Conservation (phyloP, 163 green algal species). For the Scenedesmus sp. region DNA sequence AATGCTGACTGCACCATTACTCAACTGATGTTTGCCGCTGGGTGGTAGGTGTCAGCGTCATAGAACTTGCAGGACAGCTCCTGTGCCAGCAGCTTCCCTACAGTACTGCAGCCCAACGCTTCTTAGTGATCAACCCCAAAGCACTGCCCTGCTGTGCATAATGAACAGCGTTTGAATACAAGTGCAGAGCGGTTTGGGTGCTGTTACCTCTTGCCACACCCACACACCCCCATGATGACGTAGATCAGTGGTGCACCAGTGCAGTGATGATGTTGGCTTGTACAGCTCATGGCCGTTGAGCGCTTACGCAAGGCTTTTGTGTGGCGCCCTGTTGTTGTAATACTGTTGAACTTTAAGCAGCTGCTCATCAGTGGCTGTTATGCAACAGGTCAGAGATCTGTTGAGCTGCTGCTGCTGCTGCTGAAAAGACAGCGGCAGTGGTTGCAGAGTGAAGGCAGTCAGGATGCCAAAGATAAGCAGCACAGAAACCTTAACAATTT, state of each 20-base stretch:
- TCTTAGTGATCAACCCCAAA: too few species aligned
- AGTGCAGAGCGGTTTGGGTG: background rate
- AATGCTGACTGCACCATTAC: background rate
- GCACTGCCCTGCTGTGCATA: background rate
- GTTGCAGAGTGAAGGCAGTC: too few species aligned
- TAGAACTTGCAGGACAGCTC: slow-evolving; percentile 32
- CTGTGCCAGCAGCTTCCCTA: background rate
- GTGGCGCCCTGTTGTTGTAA: background rate
- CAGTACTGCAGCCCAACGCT: slow-evolving; percentile 36
- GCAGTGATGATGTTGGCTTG: background rate
- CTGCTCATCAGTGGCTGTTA: too few species aligned
- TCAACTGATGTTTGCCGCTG: slow-evolving; percentile 28
- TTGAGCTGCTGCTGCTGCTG: too few species aligned
- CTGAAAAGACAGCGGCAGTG: background rate
- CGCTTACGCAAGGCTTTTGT: background rate
- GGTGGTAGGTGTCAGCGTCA: slow-evolving; percentile 29
- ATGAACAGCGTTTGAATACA: background rate
- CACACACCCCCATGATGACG: slow-evolving; percentile 35
- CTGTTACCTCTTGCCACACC: slow-evolving; percentile 27
- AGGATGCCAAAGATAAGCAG: too few species aligned
- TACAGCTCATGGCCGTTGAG: background rate
- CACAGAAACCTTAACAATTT: too few species aligned
- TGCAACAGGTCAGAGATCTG: too few species aligned
- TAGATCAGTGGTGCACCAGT: slow-evolving; percentile 4
- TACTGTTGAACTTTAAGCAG: background rate